Percentiles rank a stretch among this genome's conserved stretches.
These are phyloP conservation scores for Termitomyces eurrhizus DNA, from an alignment of 768 basidiomycete species.

Conservation along the genomic window DNA sequence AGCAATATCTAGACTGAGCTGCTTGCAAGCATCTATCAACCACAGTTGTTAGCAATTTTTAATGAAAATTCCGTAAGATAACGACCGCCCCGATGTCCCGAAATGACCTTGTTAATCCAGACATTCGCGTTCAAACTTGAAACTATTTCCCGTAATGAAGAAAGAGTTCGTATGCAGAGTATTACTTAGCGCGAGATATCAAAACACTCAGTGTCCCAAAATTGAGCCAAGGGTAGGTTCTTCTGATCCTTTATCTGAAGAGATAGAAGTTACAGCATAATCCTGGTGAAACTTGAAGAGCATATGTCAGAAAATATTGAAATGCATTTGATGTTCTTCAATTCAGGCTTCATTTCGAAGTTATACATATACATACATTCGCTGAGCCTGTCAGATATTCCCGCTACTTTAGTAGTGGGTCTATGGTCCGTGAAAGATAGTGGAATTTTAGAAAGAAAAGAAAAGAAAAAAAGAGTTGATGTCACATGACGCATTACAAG, in stretches of 20 bases:
- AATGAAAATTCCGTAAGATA: not conserved
- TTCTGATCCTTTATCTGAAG: not conserved
- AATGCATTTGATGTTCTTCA: not conserved
- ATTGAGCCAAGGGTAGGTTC: not conserved
- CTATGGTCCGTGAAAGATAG: no score
- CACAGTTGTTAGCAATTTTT: not conserved
- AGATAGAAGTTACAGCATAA: not conserved
- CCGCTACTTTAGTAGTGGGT: no score
- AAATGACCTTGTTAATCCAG: not conserved
- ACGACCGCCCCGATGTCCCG: not conserved
- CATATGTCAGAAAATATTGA: not conserved
- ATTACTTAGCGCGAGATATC: not conserved
- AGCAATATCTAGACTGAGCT: not conserved
- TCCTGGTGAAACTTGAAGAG: not conserved
- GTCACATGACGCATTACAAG: conserved; percentile 9
- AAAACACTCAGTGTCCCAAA: not conserved
- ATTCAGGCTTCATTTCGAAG: not conserved
- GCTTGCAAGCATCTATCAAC: not conserved
- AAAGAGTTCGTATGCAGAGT: not conserved
- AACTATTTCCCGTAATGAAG: not conserved
- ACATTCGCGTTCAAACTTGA: not conserved
- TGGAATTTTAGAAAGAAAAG: not conserved
- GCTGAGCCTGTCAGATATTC: not conserved
- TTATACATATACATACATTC: not conserved
- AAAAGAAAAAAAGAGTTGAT: not conserved